Evolutionary conservation across 805 yeast species (phyloP), one percentile per base, ranked within the genome.

Genomic region (Ogataea chonburiensis): DNA sequence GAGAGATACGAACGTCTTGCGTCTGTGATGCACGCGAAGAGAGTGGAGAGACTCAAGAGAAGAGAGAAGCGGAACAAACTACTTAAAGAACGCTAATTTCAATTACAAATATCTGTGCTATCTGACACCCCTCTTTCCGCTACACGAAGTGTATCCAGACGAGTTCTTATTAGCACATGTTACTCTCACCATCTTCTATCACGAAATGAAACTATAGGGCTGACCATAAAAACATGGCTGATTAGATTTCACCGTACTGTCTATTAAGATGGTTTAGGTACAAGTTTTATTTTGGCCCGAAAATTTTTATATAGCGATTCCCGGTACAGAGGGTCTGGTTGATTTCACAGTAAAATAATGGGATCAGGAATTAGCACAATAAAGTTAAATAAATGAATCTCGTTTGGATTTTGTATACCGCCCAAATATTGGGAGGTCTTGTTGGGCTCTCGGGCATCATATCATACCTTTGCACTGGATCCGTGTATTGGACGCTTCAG

Each of bases 31-130:
- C 91, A 87, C 58, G 83, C 83, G 27, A 89, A 88, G 79, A 84
- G 79, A 68, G 85, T 88, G 25, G 98, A 88, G 47, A 77, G 98
- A 64, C 60, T 91, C 66, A 81, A 84, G 66, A 81, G 83, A 68
- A 80, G 83, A 57, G 98, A 91, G 59, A 91, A 91, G 82, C 81
- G 98, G 66, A 91, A 89, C 68, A 91, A 91, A 67, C 68, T 88
- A 54, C 78, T 89, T 59, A 87, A 81, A 60, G 98, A 89, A 57
- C 96, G 97, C 47, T 59, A 44, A 48, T 33, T 20, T n/a, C 15
- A 17, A n/a, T 18, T 18, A n/a, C 19, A 21, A 24, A 47, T 58
- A 58, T 58, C 32, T 50, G 47, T 50, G 60, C 52, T 52, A 53
- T 56, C 63, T 58, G 63, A 58, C 63, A 58, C 63, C 61, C 63